phyloP scores from a whole-genome alignment of 2,329 filamentous ascomycete species.

The Xylaria polymorpha region DNA sequence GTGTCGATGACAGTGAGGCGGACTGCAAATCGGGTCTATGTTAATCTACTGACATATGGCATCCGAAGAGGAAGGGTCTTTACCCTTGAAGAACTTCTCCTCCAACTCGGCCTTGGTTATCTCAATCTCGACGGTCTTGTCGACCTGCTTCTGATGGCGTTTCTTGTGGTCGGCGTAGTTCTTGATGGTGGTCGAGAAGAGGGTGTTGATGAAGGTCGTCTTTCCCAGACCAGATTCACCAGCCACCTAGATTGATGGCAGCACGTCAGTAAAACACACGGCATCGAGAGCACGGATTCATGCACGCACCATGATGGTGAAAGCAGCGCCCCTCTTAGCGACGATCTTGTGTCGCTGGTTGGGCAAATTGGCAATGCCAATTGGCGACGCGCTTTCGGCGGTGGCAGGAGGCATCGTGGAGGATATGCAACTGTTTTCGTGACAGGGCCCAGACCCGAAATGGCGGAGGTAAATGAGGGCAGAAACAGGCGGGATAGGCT shows the following conservation, averaged over 20 bases:
- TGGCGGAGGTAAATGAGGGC: conserved; percentile 24
- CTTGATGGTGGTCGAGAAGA: conserved; percentile 99
- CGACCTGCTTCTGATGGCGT: conserved; percentile 98
- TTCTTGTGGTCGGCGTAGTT: conserved; percentile 99
- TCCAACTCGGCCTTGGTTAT: conserved; percentile 99
- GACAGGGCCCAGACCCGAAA: conserved; percentile 34
- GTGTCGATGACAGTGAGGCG: conserved; percentile 99
- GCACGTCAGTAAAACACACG: conserved; percentile 13
- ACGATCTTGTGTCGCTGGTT: conserved; percentile 82
- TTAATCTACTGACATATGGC: conserved; percentile 24
- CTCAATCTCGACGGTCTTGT: conserved; percentile 99
- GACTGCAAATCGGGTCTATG: conserved; percentile 66
- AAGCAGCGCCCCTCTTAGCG: conserved; percentile 89
- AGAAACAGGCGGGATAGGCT: conserved; percentile 6
- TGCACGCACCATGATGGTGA: conserved; percentile 94
- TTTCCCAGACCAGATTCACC: conserved; percentile 98
- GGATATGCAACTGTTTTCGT: conserved; percentile 27
- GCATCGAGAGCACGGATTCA: conserved; percentile 10
- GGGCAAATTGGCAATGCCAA: conserved; percentile 79
- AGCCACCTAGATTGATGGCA: conserved; percentile 74
- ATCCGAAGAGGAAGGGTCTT: conserved; percentile 6
- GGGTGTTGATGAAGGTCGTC: conserved; percentile 99
- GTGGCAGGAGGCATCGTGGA: conserved; percentile 63
- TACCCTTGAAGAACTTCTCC: conserved; percentile 99
- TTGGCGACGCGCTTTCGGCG: conserved; percentile 51